Base-by-base conservation (phyloP, 306 rosid genomes). In the Acmispon strigosus region DNA sequence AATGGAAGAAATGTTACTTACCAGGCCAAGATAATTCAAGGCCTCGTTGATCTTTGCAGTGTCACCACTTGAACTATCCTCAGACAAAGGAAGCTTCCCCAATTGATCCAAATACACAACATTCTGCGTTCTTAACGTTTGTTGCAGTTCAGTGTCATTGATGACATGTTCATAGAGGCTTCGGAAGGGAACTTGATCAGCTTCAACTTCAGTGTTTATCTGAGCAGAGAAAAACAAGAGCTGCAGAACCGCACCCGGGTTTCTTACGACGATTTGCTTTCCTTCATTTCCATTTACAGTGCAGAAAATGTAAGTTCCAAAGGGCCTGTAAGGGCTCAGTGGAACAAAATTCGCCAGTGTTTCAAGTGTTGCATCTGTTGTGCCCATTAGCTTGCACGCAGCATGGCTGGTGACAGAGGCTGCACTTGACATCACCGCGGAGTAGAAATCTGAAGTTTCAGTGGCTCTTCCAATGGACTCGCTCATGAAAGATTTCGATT, bases 281-380 rank as follows among this genome's bases (percentile, higher is more conserved):
- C 78, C 79, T 34, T 66, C 53, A 10, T 66, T 82, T 32, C 79
- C 84, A 47, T 68, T 73, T 66, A 69, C 89, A 0, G 84, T 84
- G 79, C 82, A 76, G 78, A 89, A 83, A 63, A 85, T 32, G 76
- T 77, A 94, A 4, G 87, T 89, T 5, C 98, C 97, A 45, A 89
- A 94, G 42, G 98, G 94, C 43, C 81, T 88, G 19, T 89, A 94
- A 81, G 96, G 94, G 63, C 97, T 94, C 42, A 87, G 54, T 43
- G 77, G 54, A 13, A 84, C 20, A 22, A 90, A 86, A 62, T 59
- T 80, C 7, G 70, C 55, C 36, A 87, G 11, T 2, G 85, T 94
- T 19, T 84, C 87, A 5, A 84, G 56, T 41, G 86, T 52, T 16
- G 69, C 49, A 12, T 82, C 86, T 17, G 87, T 72, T 58, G 64